A percentile compares a stretch with the other conserved stretches of the same genome.
Evolutionary conservation across 805 yeast species (phyloP).

Genomic region (Suhomyces sp.): DNA sequence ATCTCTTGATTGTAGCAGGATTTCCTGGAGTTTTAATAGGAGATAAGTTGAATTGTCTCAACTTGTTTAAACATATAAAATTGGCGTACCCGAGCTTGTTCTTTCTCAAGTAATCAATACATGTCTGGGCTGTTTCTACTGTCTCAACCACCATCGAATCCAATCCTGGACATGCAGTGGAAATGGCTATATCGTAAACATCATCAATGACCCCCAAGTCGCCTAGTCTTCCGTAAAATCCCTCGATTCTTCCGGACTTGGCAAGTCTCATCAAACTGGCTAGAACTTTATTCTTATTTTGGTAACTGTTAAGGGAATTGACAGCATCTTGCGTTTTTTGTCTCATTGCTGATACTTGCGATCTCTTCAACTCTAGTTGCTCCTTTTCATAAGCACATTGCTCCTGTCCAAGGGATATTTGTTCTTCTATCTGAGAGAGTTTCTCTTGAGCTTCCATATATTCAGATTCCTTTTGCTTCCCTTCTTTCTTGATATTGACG

Average conservation of each 20-base stretch:
- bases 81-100: slow-evolving; percentile 86
- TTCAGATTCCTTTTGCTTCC: slow-evolving; percentile 48
- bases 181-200: slow-evolving; percentile 85
- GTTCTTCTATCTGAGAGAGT: slow-evolving; percentile 46
- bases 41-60: slow-evolving; percentile 58
- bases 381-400: slow-evolving; percentile 51
- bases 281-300: slow-evolving; percentile 73
- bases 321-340: slow-evolving; percentile 67
- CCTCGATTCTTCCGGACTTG: slow-evolving; percentile 76
- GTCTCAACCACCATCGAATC: slow-evolving; percentile 92
- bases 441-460: slow-evolving; percentile 47
- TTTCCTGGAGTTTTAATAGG: slow-evolving; percentile 66
- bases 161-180: slow-evolving; percentile 89
- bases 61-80: slow-evolving; percentile 74
- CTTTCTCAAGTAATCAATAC: slow-evolving; percentile 77
- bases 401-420: slow-evolving; percentile 54
- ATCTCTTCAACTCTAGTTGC: slow-evolving; percentile 53
- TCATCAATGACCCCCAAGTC: slow-evolving; percentile 90
- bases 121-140: slow-evolving; percentile 55
- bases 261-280: slow-evolving; percentile 65
- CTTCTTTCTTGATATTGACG: slow-evolving; percentile 44
- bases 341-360: slow-evolving; percentile 50
- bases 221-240: slow-evolving; percentile 88
- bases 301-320: slow-evolving; percentile 50
- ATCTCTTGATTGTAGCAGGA: slow-evolving; percentile 63